Conservation (phyloP, 208 protist genomes). For the Vickermania spadyakhi region DNA sequence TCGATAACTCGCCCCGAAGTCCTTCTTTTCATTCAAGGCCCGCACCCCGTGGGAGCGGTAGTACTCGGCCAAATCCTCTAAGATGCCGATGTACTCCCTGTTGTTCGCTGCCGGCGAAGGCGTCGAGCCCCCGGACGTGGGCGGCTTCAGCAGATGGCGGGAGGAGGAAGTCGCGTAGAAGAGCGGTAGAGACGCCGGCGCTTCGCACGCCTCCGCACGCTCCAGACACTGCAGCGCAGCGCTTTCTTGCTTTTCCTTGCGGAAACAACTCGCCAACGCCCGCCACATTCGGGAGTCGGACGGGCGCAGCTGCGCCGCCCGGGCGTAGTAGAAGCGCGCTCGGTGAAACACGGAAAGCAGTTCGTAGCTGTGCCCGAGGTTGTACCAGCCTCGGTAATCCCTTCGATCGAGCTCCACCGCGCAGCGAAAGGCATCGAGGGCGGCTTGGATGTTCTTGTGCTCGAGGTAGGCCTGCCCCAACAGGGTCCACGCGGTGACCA, state of each 20-base stretch:
- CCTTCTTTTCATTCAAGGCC: background rate
- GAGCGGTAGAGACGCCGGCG: slow-evolving; percentile 1
- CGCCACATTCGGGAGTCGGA: slow-evolving; percentile 93
- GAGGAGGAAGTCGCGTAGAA: background rate
- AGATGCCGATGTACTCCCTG: background rate
- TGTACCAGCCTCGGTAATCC: slow-evolving; percentile 96
- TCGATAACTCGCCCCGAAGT: background rate
- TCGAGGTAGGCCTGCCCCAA: slow-evolving; percentile 97
- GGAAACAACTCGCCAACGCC: slow-evolving; percentile 71
- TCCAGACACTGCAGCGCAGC: slow-evolving; percentile 73
- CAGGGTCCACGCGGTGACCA: slow-evolving; percentile 93
- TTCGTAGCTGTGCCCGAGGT: slow-evolving; percentile 96
- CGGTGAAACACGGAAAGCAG: slow-evolving; percentile 92
- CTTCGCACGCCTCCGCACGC: slow-evolving; percentile 59
- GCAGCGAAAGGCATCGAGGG: slow-evolving; percentile 93
- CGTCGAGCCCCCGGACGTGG: background rate
- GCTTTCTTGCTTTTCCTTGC: slow-evolving; percentile 49
- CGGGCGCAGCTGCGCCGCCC: slow-evolving; percentile 87
- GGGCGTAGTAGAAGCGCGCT: slow-evolving; percentile 95
- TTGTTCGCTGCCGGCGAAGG: background rate
- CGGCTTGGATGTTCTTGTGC: slow-evolving; percentile 91
- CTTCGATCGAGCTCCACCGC: slow-evolving; percentile 89
- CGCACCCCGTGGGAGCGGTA: background rate
- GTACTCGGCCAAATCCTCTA: background rate
- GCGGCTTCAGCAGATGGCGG: too few species aligned